Percentiles rank a stretch among this genome's conserved stretches.
Evolutionary conservation across 306 rosid genomes (phyloP).

Genomic region (Cucumis melo): DNA sequence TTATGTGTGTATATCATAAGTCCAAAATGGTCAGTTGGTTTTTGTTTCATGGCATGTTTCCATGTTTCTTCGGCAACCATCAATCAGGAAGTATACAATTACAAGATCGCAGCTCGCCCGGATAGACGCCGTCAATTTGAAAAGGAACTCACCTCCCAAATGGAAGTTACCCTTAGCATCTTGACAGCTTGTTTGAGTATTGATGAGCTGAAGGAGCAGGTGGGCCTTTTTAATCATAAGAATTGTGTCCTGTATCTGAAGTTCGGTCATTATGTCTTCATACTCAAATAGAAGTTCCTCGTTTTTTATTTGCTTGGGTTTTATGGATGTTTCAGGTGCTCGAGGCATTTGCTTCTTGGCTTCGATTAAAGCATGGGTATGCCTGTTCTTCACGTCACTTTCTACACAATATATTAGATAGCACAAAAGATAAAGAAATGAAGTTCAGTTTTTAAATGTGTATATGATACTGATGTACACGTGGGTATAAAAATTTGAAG

Average conservation of each 20-base stretch:
- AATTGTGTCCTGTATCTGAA: slow-evolving; percentile 4
- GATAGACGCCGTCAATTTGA: slow-evolving; percentile 98
- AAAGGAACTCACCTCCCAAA: slow-evolving; percentile 88
- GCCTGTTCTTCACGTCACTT: slow-evolving; percentile 9
- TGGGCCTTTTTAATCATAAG: slow-evolving; percentile 11
- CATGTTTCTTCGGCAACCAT: slow-evolving; percentile 12
- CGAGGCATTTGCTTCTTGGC: slow-evolving; percentile 99
- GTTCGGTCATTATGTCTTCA: neutral
- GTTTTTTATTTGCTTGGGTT: slow-evolving; percentile 12
- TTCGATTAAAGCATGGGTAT: slow-evolving; percentile 97
- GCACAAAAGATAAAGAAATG: neutral
- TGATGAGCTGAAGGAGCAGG: slow-evolving; percentile 96
- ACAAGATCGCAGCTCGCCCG: slow-evolving; percentile 96
- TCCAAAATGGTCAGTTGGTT: neutral
- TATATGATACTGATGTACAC: neutral
- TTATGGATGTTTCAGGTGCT: slow-evolving; percentile 60
- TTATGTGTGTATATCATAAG: neutral
- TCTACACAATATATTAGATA: neutral
- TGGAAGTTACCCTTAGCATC: slow-evolving; percentile 80
- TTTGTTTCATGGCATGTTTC: slow-evolving; percentile 12
- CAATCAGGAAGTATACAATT: slow-evolving; percentile 81
- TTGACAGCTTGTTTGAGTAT: slow-evolving; percentile 85
- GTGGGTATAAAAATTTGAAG: neutral
- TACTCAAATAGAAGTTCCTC: slow-evolving; percentile 1
- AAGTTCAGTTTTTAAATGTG: neutral